A percentile compares a stretch with the other conserved stretches of the same genome.
These are phyloP conservation scores for Colletotrichum godetiae DNA, from an alignment of 2,329 filamentous ascomycete species.

Conservation along the genomic window DNA sequence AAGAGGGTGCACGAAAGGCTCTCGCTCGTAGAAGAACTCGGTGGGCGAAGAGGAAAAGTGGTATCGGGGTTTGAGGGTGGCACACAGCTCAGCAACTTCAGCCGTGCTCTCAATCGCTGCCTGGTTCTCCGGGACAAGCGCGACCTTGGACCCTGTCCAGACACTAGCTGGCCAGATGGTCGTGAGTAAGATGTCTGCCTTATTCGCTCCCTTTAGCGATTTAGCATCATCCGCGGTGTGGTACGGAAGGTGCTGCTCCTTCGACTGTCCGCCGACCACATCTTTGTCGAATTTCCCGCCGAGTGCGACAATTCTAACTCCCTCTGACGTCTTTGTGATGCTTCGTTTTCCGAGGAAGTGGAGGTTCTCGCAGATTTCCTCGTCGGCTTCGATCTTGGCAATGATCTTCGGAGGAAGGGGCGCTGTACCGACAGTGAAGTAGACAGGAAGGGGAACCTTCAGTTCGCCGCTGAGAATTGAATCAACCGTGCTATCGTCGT, in stretches of 20 bases:
- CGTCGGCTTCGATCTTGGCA: conserved; percentile 78
- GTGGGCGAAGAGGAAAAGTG: conserved; percentile 79
- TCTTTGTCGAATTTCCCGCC: conserved; percentile 78
- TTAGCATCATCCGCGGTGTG: conserved; percentile 84
- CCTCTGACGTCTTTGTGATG: conserved; percentile 89
- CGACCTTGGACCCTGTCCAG: conserved; percentile 73
- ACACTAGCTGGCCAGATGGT: conserved; percentile 85
- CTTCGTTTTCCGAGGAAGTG: conserved; percentile 90
- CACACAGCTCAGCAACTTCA: conserved; percentile 82
- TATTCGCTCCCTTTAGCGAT: conserved; percentile 78
- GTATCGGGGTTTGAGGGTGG: conserved; percentile 87
- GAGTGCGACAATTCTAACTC: conserved; percentile 86
- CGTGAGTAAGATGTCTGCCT: conserved; percentile 88
- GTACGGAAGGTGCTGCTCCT: conserved; percentile 79
- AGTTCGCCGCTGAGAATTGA: conserved; percentile 80
- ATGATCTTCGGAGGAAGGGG: conserved; percentile 78
- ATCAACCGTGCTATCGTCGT: conserved; percentile 68
- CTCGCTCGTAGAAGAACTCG: conserved; percentile 85
- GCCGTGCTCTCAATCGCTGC: conserved; percentile 66
- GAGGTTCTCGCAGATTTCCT: conserved; percentile 88
- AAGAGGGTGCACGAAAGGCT: conserved; percentile 84
- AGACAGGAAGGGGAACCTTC: conserved; percentile 82
- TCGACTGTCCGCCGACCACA: conserved; percentile 70
- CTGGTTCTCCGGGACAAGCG: conserved; percentile 64
- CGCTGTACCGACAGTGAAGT: conserved; percentile 84